Percentiles rank a stretch among this genome's conserved stretches.
Conservation (phyloP, 1,139 yeast genomes). For the Pichia sp. region DNA sequence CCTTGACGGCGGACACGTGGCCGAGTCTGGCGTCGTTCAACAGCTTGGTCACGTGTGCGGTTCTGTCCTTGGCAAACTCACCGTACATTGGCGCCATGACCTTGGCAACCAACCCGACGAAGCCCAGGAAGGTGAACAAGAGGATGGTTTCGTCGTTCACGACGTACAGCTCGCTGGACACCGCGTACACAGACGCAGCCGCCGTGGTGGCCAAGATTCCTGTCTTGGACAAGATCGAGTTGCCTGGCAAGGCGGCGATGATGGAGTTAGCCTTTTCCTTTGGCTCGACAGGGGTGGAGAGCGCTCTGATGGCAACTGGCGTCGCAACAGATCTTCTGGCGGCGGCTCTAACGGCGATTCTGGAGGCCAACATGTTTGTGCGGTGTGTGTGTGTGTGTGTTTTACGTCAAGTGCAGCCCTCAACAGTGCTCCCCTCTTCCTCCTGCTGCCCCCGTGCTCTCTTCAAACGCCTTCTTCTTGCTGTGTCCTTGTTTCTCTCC, state of each 20-base stretch:
- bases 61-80: conserved; percentile 91
- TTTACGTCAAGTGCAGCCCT: neutral
- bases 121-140: conserved; percentile 73
- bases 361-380: conserved; percentile 18
- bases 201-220: conserved; percentile 93
- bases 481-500: neutral
- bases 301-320: conserved; percentile 55
- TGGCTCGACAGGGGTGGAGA: conserved; percentile 70
- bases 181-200: conserved; percentile 91
- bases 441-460: neutral
- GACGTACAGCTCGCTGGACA: conserved; percentile 88
- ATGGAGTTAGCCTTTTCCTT: conserved; percentile 87
- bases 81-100: conserved; percentile 91
- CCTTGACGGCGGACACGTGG: conserved; percentile 89
- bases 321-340: conserved; percentile 3
- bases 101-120: conserved; percentile 74
- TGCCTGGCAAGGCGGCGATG: conserved; percentile 91
- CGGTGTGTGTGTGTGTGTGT: neutral
- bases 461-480: too few relatives aligned
- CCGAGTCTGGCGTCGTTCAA: conserved; percentile 84
- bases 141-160: conserved; percentile 92
- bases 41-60: conserved; percentile 73
- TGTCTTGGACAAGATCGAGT: conserved; percentile 81
- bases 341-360: conserved; percentile 19
- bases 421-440: neutral